Conservation (phyloP, 2,329 filamentous ascomycete genomes). For the Aspergillus uvarum region DNA sequence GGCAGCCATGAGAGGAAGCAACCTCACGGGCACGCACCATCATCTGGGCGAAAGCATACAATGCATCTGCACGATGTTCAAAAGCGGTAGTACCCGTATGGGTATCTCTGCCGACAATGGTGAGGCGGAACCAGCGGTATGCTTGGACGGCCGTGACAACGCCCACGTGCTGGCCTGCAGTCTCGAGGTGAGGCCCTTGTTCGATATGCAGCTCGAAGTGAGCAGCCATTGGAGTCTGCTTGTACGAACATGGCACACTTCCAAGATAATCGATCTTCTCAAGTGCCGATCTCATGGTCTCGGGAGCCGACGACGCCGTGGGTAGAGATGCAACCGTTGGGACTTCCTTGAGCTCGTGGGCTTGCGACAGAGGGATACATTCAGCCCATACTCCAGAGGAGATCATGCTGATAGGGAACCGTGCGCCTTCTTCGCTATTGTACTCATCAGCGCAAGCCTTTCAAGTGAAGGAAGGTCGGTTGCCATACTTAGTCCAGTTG, state of each 20-base stretch:
- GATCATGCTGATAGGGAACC: slow-evolving; percentile 74
- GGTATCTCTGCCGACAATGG: slow-evolving; percentile 64
- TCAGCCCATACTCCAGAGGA: slow-evolving; percentile 75
- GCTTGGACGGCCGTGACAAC: slow-evolving; percentile 72
- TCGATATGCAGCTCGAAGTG: slow-evolving; percentile 87
- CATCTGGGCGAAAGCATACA: slow-evolving; percentile 66
- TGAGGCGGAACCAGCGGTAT: slow-evolving; percentile 71
- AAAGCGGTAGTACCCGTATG: slow-evolving; percentile 76
- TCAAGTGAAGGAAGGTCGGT: neutral
- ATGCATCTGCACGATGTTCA: slow-evolving; percentile 63
- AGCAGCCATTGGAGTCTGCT: slow-evolving; percentile 65
- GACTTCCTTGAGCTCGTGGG: slow-evolving; percentile 63
- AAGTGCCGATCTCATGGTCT: slow-evolving; percentile 67
- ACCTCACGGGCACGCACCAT: slow-evolving; percentile 65
- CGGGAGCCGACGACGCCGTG: slow-evolving; percentile 52
- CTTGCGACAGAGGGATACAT: slow-evolving; percentile 61
- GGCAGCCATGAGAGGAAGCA: slow-evolving; percentile 58
- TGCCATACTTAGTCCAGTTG: slow-evolving; percentile 50
- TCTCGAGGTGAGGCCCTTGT: slow-evolving; percentile 74
- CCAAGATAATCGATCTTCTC: slow-evolving; percentile 72
- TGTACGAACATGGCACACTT: slow-evolving; percentile 54
- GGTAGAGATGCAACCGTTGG: slow-evolving; percentile 45
- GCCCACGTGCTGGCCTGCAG: slow-evolving; percentile 62
- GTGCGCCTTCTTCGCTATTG: slow-evolving; percentile 71
- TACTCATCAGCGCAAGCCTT: slow-evolving; percentile 11